Base-by-base conservation (phyloP, 1,284 basidiomycete genomes). In the Cutaneotrichosporon spelunceum region DNA sequence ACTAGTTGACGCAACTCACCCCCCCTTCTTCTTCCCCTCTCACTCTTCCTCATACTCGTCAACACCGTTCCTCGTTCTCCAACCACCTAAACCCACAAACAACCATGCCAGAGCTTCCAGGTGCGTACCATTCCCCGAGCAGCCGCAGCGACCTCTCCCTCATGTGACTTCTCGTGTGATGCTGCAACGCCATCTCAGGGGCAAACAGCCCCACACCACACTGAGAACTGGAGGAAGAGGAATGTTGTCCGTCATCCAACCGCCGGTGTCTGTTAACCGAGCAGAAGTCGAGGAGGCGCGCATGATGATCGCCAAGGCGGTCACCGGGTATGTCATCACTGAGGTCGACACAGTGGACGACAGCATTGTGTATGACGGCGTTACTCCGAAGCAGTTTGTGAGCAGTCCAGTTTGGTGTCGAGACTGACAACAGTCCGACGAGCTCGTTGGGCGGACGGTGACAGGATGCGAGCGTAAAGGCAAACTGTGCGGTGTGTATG, bases 251-350 rank as follows among this genome's bases (percentile, higher is more conserved):
- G 16, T 56, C 26, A n/a, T 39, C n/a, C 39, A 42, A 42, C 39
- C 39, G 19, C 39, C 39, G 39, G 39, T 9, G 39, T 21, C 16
- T 42, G 39, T 42, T 42, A 50, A 49, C 24, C 8, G 33, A 21
- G 47, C 72, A 77, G 90, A 91, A 73, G 89, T 91, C 9, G 87
- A 91, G 75, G 80, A 85, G 45, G 89, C 89, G 2, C 84, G 85
- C 3, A 81, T 79, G 50, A 79, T 88, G 44, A 76, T 91, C 45
- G 81, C 82, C 56, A 74, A 80, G n/a, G 71, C 86, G 8, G 86
- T 84, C 13, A 74, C 79, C 4, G 86, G 85, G 1, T 87, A 85
- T 72, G 77, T 67, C 30, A 87, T 92, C 53, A 74, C 78, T 42
- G 74, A 78, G 14, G 86, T 90, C 0, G 83, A 87, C 44, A 83